A percentile compares a stretch with the other conserved stretches of the same genome.
These are phyloP conservation scores for Trichoderma aggressivum DNA, from an alignment of 2,329 filamentous ascomycete genomes.

Conservation along the genomic window DNA sequence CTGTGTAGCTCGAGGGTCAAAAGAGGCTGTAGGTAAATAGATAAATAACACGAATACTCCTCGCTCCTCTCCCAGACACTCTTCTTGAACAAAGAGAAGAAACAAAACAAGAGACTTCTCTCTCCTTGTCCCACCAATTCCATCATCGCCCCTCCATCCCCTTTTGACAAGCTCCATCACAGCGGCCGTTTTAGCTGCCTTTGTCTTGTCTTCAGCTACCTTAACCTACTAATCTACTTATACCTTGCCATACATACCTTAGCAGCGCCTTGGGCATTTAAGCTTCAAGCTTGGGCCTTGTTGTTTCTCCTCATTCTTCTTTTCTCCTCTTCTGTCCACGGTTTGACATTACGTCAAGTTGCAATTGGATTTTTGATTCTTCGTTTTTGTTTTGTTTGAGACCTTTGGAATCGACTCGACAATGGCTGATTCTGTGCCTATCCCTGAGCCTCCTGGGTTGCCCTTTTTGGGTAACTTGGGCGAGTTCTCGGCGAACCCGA, in stretches of 20 bases:
- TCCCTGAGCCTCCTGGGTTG: constrained; percentile 62
- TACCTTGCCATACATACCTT: neutral
- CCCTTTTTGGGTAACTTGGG: constrained; percentile 64
- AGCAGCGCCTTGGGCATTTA: neutral
- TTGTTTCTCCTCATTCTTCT: neutral
- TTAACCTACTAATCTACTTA: no score
- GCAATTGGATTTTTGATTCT: neutral
- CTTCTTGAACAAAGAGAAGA: neutral
- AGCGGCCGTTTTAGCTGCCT: neutral
- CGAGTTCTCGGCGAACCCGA: constrained; percentile 59
- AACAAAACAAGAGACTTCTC: neutral
- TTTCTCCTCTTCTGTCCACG: neutral
- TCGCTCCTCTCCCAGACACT: neutral
- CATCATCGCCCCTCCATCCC: neutral
- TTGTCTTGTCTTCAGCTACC: neutral
- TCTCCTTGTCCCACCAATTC: neutral
- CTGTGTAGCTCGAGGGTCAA: neutral
- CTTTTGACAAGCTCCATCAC: neutral
- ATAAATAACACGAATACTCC: neutral
- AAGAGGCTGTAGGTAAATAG: neutral
- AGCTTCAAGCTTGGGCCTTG: neutral
- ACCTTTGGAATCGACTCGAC: constrained; percentile 14
- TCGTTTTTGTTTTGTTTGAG: neutral
- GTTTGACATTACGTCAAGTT: neutral
- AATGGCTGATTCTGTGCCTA: constrained; percentile 43